Percentiles rank a stretch among this genome's conserved stretches.
Conservation (phyloP, 202 grass and related monocot genomes). For the Schoenoplectus triqueter region DNA sequence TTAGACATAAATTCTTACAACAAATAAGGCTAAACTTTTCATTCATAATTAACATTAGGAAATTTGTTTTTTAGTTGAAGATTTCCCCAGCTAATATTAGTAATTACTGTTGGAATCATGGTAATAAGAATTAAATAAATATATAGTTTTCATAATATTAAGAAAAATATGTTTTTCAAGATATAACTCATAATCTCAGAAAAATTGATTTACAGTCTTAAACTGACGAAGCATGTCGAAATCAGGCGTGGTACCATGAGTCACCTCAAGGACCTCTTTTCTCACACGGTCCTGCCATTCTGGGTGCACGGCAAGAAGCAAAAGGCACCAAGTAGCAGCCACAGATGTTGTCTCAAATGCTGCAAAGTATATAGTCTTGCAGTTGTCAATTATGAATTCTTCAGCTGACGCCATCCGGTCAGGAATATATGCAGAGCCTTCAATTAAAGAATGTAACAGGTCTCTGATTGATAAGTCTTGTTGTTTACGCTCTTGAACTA, state of each 20-base stretch:
- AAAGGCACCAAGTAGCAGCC: constrained; percentile 61
- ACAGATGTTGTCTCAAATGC: constrained; percentile 61
- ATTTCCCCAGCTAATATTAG: too few species aligned
- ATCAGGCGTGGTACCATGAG: constrained; percentile 17
- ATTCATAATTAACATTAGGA: too few species aligned
- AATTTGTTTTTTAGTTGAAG: not conserved
- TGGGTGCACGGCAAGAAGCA: constrained; percentile 55
- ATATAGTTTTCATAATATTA: too few species aligned
- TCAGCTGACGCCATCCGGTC: not conserved
- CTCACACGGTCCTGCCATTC: constrained; percentile 63
- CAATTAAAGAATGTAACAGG: constrained; percentile 52
- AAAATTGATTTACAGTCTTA: constrained; percentile 45
- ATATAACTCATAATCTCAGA: not conserved
- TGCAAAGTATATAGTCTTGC: constrained; percentile 66
- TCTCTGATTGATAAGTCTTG: not conserved
- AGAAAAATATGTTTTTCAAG: too few species aligned
- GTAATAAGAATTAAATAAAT: too few species aligned
- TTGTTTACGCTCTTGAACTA: constrained; percentile 42
- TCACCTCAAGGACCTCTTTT: constrained; percentile 52
- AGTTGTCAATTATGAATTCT: constrained; percentile 64
- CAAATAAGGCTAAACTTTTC: too few species aligned
- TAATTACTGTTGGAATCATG: too few species aligned
- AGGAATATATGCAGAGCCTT: constrained; percentile 3
- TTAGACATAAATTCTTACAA: too few species aligned
- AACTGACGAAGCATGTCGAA: constrained; percentile 44